A percentile compares a stretch with the other conserved stretches of the same genome.
phyloP scores from a whole-genome alignment of 345 rosid species.

The Acer campestre region DNA sequence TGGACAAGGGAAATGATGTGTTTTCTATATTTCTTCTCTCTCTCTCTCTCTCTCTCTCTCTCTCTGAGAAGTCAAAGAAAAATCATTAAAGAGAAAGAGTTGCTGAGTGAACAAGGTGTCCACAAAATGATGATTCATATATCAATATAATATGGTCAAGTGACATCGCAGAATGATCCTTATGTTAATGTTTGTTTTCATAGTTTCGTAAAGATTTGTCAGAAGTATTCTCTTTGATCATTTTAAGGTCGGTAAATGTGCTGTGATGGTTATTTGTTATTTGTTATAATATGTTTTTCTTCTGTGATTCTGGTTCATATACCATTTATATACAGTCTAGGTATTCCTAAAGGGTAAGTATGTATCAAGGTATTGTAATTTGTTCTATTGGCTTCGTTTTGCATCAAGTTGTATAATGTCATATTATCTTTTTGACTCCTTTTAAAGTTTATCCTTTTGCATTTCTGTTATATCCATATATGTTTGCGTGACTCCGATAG shows the following conservation, averaged over 20 bases:
- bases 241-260: slow-evolving; percentile 8
- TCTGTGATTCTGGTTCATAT: slow-evolving; percentile 14
- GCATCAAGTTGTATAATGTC: slow-evolving; percentile 12
- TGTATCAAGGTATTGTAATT: slow-evolving; percentile 25
- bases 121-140: neutral
- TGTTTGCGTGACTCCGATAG: slow-evolving; percentile 35
- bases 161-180: neutral
- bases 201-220: neutral
- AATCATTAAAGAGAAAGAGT: neutral
- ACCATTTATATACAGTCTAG: slow-evolving; percentile 12
- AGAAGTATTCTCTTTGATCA: neutral
- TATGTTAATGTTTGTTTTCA: neutral
- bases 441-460: slow-evolving; percentile 18
- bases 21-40: neutral
- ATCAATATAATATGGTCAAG: neutral
- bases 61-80: neutral
- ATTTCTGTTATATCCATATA: slow-evolving; percentile 20
- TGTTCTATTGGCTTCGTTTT: slow-evolving; percentile 21
- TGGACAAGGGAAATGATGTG: neutral
- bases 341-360: slow-evolving; percentile 18
- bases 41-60: neutral
- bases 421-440: slow-evolving; percentile 15
- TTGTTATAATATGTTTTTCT: neutral
- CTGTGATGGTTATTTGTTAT: slow-evolving; percentile 18
- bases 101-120: neutral